phyloP scores from a whole-genome alignment of 192 early-diverging fungal species.

The Lobosporangium transversale region DNA sequence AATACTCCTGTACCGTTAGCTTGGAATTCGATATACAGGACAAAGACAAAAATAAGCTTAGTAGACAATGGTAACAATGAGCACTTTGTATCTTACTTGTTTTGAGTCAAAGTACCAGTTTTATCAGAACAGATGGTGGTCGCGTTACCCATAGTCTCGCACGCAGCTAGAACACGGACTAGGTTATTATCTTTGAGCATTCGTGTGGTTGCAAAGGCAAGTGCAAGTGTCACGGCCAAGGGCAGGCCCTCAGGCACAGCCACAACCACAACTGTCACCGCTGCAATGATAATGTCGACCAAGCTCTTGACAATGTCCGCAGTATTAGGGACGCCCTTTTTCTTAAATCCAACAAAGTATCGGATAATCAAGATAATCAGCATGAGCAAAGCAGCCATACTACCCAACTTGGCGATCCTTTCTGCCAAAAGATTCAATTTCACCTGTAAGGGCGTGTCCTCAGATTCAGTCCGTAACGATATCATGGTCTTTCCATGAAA shows the following conservation, averaged over 20 bases:
- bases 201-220: conserved; percentile 92
- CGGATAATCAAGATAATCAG: conserved; percentile 87
- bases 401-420: conserved; percentile 92
- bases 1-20: no score
- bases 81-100: conserved; percentile 65
- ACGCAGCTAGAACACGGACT: conserved; percentile 94
- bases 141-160: conserved; percentile 99
- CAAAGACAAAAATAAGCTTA: neutral
- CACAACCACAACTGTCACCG: conserved; percentile 95
- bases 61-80: no score
- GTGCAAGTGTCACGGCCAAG: conserved; percentile 93
- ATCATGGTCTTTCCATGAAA: conserved; percentile 91
- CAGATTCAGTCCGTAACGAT: conserved; percentile 83
- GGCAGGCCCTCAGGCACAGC: conserved; percentile 99
- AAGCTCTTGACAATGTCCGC: conserved; percentile 69
- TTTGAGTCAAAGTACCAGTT: conserved; percentile 97
- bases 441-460: conserved; percentile 91
- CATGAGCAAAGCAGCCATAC: conserved; percentile 87
- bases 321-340: conserved; percentile 50
- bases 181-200: conserved; percentile 99
- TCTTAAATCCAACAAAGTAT: conserved; percentile 75
- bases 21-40: no score
- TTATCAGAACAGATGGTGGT: conserved; percentile 99
- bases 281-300: conserved; percentile 86
- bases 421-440: conserved; percentile 92